These are phyloP conservation scores for Avicennia marina DNA, from an alignment of 257 asterid species.

Conservation along the genomic window DNA sequence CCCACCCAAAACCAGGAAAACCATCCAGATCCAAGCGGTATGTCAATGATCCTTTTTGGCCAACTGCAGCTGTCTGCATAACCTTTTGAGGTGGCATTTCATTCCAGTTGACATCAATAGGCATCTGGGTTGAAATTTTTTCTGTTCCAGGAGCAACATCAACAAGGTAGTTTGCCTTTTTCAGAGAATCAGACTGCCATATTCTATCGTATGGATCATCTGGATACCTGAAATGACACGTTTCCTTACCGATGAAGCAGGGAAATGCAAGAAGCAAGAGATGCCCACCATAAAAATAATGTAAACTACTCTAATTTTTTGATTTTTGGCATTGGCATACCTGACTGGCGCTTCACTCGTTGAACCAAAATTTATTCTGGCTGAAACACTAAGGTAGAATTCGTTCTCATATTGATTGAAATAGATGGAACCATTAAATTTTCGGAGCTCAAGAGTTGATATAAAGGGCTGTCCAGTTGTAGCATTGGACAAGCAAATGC, in stretches of 20 bases:
- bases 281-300: not conserved
- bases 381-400: conserved; percentile 76
- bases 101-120: conserved; percentile 52
- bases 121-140: conserved; percentile 60
- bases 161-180: conserved; percentile 87
- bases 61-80: conserved; percentile 99
- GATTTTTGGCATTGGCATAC: conserved; percentile 24
- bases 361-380: conserved; percentile 94
- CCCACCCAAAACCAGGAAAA: conserved; percentile 93
- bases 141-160: conserved; percentile 96
- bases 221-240: conserved; percentile 59
- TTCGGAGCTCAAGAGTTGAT: conserved; percentile 95
- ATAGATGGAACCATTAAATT: conserved; percentile 86
- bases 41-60: conserved; percentile 83
- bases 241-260: not conserved
- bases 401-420: conserved; percentile 57
- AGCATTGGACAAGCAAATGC: conserved; percentile 93
- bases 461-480: conserved; percentile 92
- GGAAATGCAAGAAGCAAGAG: not conserved
- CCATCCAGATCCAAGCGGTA: conserved; percentile 92
- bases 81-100: conserved; percentile 90
- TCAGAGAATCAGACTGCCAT: conserved; percentile 82
- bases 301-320: not conserved
- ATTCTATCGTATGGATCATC: conserved; percentile 94
- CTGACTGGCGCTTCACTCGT: conserved; percentile 68